A percentile compares a stretch with the other conserved stretches of the same genome.
phyloP scores from a whole-genome alignment of 352 stramenopile genomes.

The Globisporangium uncinulatum region DNA sequence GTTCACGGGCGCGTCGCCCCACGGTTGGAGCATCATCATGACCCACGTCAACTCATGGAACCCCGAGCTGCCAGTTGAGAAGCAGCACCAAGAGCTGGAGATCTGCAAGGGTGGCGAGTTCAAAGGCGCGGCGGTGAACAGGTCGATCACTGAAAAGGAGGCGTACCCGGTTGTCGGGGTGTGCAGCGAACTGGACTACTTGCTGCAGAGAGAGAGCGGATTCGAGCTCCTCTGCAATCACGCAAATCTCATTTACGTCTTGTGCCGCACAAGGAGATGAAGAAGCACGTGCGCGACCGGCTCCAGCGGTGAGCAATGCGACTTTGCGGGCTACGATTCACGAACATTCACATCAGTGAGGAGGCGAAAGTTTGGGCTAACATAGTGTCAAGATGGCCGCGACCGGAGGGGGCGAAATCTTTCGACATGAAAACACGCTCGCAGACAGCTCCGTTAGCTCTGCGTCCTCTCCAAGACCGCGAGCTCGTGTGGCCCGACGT shows the following conservation, averaged over 20 bases:
- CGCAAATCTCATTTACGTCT: slow-evolving; percentile 19
- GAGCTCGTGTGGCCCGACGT: not conserved
- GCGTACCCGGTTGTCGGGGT: slow-evolving; percentile 1
- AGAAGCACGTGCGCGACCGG: slow-evolving; percentile 18
- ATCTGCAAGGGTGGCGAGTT: slow-evolving; percentile 19
- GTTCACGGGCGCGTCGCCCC: not conserved
- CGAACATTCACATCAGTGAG: slow-evolving; percentile 22
- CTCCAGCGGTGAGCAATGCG: slow-evolving; percentile 19
- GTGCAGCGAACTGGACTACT: slow-evolving; percentile 8
- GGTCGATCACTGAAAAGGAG: slow-evolving; percentile 15
- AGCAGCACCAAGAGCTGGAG: slow-evolving; percentile 17
- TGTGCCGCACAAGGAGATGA: slow-evolving; percentile 16
- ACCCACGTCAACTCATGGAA: not conserved
- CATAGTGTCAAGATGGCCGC: slow-evolving; percentile 17
- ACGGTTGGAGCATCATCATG: not conserved
- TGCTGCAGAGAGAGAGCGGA: slow-evolving; percentile 10
- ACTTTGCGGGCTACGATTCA: slow-evolving; percentile 11
- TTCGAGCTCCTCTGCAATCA: slow-evolving; percentile 24
- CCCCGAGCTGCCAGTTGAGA: not conserved
- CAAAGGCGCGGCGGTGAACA: slow-evolving; percentile 12
- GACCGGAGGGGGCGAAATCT: not conserved
- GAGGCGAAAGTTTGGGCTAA: slow-evolving; percentile 21
- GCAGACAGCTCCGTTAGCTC: not conserved
- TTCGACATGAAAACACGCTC: not conserved
- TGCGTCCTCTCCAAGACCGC: not conserved